These are phyloP conservation scores for Carallia pectinifolia DNA, from an alignment of 345 rosid genomes.

Conservation along the genomic window DNA sequence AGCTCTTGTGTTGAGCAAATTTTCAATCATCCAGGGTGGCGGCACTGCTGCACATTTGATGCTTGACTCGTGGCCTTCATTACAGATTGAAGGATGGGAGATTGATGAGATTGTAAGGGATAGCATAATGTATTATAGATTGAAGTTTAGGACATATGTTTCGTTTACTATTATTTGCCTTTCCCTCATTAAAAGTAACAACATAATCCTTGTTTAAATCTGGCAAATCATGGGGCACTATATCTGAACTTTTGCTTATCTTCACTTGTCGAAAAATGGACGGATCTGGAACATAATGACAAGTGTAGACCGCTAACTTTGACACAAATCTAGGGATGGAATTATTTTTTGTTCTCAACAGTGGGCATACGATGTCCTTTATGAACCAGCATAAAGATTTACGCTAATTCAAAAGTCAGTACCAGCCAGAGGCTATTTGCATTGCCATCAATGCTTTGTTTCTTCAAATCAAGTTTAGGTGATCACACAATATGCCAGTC, in stretches of 20 bases:
- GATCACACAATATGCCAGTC: no score
- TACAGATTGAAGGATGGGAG: slow-evolving; percentile 76
- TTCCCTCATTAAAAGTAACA: not conserved
- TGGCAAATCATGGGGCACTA: not conserved
- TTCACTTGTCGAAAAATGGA: not conserved
- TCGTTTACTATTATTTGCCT: not conserved
- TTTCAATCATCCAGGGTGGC: slow-evolving; percentile 53
- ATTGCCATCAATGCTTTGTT: not conserved
- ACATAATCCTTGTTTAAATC: not conserved
- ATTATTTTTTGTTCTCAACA: not conserved
- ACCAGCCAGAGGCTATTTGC: not conserved
- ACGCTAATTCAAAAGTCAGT: slow-evolving; percentile 1
- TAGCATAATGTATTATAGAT: not conserved
- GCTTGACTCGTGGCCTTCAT: slow-evolving; percentile 74
- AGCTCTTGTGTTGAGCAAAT: not conserved
- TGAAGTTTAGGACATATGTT: not conserved
- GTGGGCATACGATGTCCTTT: not conserved
- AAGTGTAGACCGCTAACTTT: not conserved
- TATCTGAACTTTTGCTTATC: not conserved
- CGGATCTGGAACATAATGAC: not conserved
- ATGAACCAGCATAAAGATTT: slow-evolving; percentile 2
- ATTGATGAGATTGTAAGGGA: slow-evolving; percentile 65
- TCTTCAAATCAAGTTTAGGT: not conserved
- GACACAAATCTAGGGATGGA: not conserved
- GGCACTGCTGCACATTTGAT: slow-evolving; percentile 89